These are phyloP conservation scores for Botrytis aclada DNA, from an alignment of 2,329 filamentous ascomycete genomes.

Conservation along the genomic window DNA sequence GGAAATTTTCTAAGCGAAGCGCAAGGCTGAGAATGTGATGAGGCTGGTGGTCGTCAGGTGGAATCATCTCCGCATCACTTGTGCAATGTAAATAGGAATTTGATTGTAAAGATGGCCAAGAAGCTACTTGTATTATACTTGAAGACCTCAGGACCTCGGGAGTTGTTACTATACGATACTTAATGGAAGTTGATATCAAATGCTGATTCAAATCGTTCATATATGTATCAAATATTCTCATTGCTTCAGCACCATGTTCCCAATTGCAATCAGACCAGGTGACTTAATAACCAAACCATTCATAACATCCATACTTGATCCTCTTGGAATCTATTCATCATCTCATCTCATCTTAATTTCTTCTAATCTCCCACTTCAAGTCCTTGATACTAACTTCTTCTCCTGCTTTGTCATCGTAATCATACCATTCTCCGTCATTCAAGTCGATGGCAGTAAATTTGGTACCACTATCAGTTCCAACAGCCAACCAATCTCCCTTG, in stretches of 20 bases:
- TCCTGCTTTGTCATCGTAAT: constrained; percentile 91
- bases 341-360: constrained; percentile 29
- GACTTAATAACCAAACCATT: background rate
- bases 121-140: background rate
- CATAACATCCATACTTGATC: background rate
- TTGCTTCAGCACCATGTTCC: background rate
- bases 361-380: constrained; percentile 74
- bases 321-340: background rate
- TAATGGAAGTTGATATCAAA: background rate
- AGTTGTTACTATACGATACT: background rate
- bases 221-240: background rate
- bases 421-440: constrained; percentile 91
- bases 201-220: background rate
- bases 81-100: background rate
- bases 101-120: no score
- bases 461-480: constrained; percentile 74
- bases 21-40: constrained; percentile 7
- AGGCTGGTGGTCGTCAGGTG: background rate
- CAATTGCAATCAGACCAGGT: background rate
- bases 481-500: constrained; percentile 86
- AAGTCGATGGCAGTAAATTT: constrained; percentile 82
- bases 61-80: background rate
- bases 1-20: constrained; percentile 17
- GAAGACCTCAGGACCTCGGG: no score
- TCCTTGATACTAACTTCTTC: constrained; percentile 94